Conservation (phyloP, 1,284 basidiomycete genomes). For the Boletus sp. region DNA sequence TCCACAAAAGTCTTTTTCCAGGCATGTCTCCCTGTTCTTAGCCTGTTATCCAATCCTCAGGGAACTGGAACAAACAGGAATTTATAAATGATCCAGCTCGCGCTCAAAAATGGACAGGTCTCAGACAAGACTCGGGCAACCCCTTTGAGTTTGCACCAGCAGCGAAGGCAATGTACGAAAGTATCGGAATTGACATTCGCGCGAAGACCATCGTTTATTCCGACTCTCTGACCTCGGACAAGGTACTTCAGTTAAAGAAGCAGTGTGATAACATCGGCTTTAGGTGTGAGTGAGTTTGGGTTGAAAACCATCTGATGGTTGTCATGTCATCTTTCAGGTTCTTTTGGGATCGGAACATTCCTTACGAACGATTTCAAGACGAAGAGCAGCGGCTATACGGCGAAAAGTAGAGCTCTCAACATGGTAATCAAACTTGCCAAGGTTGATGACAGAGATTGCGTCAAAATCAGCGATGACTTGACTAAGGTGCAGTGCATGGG, state of each 20-base stretch:
- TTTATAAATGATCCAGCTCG: constrained; percentile 59
- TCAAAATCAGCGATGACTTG: constrained; percentile 92
- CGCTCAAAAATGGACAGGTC: constrained; percentile 70
- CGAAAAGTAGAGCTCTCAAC: constrained; percentile 80
- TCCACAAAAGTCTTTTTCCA: constrained; percentile 82
- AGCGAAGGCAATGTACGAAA: constrained; percentile 69
- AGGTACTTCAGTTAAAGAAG: constrained; percentile 65
- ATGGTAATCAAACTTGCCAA: constrained; percentile 90
- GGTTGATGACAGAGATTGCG: constrained; percentile 71
- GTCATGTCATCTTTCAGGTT: constrained; percentile 38
- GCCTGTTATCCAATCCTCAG: background rate
- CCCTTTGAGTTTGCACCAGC: constrained; percentile 74
- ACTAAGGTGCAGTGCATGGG: constrained; percentile 61
- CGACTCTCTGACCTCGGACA: constrained; percentile 74
- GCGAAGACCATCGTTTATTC: constrained; percentile 81
- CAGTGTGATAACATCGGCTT: constrained; percentile 77
- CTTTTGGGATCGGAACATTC: constrained; percentile 91
- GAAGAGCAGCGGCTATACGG: constrained; percentile 49
- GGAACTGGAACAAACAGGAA: constrained; percentile 42
- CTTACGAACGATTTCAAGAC: constrained; percentile 85
- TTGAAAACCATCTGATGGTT: background rate
- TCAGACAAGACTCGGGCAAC: constrained; percentile 93
- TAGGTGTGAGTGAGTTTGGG: constrained; percentile 46
- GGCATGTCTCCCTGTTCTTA: constrained; percentile 36
- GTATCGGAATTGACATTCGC: constrained; percentile 61